Evolutionary conservation across 257 asterid genomes (phyloP).

Genomic region (Cinchona pubescens): DNA sequence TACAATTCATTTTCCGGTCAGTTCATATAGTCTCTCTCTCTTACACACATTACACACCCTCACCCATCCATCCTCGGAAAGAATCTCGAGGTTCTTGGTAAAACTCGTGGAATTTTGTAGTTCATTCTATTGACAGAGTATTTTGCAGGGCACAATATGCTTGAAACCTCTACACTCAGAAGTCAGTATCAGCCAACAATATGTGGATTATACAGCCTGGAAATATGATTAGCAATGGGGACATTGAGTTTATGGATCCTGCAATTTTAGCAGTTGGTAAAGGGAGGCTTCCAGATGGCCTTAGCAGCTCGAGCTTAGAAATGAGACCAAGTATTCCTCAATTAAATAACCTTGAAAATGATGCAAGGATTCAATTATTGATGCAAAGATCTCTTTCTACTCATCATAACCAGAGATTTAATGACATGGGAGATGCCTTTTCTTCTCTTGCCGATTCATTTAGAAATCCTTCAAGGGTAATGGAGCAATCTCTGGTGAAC

Average conservation of each 20-base stretch:
- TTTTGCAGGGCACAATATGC: constrained; percentile 60
- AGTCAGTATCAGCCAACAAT: constrained; percentile 65
- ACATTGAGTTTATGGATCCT: constrained; percentile 90
- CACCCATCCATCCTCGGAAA: too few relatives aligned
- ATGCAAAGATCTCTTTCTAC: constrained; percentile 64
- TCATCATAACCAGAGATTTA: constrained; percentile 65
- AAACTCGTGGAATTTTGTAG: neutral
- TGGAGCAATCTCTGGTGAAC: constrained; percentile 61
- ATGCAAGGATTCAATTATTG: constrained; percentile 60
- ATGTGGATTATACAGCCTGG: too few relatives aligned
- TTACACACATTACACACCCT: too few relatives aligned
- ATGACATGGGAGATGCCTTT: constrained; percentile 42
- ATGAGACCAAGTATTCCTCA: constrained; percentile 59
- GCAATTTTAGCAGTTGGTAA: constrained; percentile 97
- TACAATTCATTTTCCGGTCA: constrained; percentile 52
- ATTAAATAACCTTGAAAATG: constrained; percentile 51
- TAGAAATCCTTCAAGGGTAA: constrained; percentile 60
- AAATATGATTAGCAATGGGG: constrained; percentile 48
- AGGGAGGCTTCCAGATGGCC: constrained; percentile 65
- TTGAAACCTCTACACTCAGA: constrained; percentile 49
- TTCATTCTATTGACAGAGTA: constrained; percentile 8
- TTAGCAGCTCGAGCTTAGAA: constrained; percentile 52
- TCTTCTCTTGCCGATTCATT: constrained; percentile 52
- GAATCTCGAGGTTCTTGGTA: neutral
- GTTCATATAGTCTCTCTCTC: constrained; percentile 28